phyloP scores from a whole-genome alignment of 2,329 filamentous ascomycete genomes.

The Pseudocercospora musae region DNA sequence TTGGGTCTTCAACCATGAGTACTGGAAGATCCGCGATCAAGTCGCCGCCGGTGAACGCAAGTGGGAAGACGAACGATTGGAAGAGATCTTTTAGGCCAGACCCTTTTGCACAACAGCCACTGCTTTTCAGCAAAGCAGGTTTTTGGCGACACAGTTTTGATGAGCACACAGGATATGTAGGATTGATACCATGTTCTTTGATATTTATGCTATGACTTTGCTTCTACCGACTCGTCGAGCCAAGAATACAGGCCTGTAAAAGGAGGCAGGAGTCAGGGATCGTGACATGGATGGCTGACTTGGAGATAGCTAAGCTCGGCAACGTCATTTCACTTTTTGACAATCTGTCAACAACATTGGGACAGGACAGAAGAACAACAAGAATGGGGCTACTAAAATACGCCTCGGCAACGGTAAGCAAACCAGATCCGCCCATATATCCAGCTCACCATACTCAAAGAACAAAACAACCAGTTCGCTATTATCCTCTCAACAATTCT shows the following conservation, averaged over 20 bases:
- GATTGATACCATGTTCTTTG: conserved; percentile 3
- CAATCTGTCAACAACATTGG: background rate
- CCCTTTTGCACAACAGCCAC: background rate
- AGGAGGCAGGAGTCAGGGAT: background rate
- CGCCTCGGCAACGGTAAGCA: background rate
- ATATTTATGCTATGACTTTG: background rate
- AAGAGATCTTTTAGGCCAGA: conserved; percentile 67
- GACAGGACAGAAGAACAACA: background rate
- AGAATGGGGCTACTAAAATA: background rate
- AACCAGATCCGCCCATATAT: background rate
- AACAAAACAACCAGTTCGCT: conserved; percentile 4
- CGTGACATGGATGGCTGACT: background rate
- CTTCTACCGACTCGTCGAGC: background rate
- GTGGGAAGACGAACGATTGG: conserved; percentile 63
- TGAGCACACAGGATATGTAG: conserved; percentile 1
- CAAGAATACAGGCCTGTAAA: conserved; percentile 1
- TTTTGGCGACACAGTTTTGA: background rate
- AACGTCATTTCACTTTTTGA: background rate
- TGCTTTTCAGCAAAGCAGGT: background rate
- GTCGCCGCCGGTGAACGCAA: conserved; percentile 59
- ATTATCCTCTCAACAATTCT: conserved; percentile 20
- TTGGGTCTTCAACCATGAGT: conserved; percentile 85
- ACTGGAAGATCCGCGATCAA: conserved; percentile 73
- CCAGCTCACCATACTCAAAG: background rate
- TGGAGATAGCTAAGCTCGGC: background rate